These are phyloP conservation scores for Penicillium pancosmium DNA, from an alignment of 495 filamentous ascomycete species.

Conservation along the genomic window DNA sequence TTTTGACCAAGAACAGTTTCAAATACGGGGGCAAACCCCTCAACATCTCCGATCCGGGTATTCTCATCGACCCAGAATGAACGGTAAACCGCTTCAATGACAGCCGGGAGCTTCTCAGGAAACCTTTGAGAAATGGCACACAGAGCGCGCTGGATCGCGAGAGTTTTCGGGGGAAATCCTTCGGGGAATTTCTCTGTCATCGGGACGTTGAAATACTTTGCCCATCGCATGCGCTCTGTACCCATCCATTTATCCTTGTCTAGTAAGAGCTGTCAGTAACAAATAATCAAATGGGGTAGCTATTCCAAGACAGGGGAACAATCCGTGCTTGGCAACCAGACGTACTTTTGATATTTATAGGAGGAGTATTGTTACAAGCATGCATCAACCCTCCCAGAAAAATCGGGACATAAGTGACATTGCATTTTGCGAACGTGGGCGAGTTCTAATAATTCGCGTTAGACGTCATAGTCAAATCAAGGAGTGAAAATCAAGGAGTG, in stretches of 20 bases:
- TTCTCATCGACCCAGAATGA: constrained; percentile 60
- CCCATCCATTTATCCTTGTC: constrained; percentile 71
- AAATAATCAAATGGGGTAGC: background rate
- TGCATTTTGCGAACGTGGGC: constrained; percentile 58
- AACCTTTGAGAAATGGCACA: constrained; percentile 37
- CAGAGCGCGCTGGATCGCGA: constrained; percentile 53
- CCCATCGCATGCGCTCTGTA: constrained; percentile 64
- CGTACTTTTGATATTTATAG: constrained; percentile 69
- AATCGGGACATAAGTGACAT: constrained; percentile 67
- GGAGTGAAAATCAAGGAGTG: background rate
- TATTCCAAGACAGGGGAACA: too few species aligned
- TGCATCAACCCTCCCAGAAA: constrained; percentile 71
- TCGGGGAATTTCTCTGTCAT: constrained; percentile 52
- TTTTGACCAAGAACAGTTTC: constrained; percentile 52
- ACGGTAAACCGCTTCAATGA: constrained; percentile 55
- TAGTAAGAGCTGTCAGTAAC: constrained; percentile 20
- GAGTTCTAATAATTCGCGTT: constrained; percentile 51
- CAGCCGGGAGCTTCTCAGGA: constrained; percentile 46
- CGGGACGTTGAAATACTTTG: constrained; percentile 59
- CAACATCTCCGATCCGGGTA: constrained; percentile 50
- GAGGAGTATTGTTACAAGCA: constrained; percentile 62
- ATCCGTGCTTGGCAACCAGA: too few species aligned
- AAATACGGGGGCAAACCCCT: constrained; percentile 50
- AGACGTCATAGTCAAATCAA: background rate
- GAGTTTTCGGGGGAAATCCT: constrained; percentile 61